Evolutionary conservation across 345 rosid species (phyloP).

Genomic region (Toxicodendron radicans): DNA sequence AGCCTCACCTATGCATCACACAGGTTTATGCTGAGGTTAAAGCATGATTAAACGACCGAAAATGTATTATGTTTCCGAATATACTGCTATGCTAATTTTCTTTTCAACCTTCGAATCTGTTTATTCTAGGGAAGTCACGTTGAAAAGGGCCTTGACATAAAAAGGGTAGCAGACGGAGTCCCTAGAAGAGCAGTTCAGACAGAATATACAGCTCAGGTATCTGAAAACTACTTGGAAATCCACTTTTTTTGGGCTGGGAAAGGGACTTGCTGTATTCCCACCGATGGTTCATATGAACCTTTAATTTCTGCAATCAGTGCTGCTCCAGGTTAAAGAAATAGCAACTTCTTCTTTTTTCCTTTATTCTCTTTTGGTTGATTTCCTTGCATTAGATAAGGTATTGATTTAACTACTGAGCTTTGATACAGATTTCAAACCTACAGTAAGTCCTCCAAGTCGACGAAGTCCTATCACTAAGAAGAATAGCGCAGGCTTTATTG

Average conservation of each 20-base stretch:
- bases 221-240: constrained; percentile 34
- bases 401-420: constrained; percentile 14
- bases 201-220: constrained; percentile 22
- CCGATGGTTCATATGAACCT: constrained; percentile 35
- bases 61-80: not conserved
- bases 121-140: constrained; percentile 42
- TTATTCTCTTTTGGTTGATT: too few species aligned
- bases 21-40: not conserved
- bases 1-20: too few species aligned
- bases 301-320: constrained; percentile 58
- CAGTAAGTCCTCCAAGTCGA: constrained; percentile 44
- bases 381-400: not conserved
- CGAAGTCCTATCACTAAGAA: constrained; percentile 18
- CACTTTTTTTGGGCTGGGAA: constrained; percentile 49
- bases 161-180: constrained; percentile 28
- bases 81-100: not conserved
- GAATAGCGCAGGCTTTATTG: constrained; percentile 44
- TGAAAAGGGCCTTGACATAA: constrained; percentile 48
- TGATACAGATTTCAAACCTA: constrained; percentile 64
- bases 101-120: not conserved
- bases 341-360: not conserved
- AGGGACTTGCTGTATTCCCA: constrained; percentile 37
- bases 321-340: constrained; percentile 40
- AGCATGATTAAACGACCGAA: not conserved
- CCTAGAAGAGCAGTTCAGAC: constrained; percentile 26